These are phyloP conservation scores for Populus tremula DNA, from an alignment of 345 rosid species.

Conservation along the genomic window DNA sequence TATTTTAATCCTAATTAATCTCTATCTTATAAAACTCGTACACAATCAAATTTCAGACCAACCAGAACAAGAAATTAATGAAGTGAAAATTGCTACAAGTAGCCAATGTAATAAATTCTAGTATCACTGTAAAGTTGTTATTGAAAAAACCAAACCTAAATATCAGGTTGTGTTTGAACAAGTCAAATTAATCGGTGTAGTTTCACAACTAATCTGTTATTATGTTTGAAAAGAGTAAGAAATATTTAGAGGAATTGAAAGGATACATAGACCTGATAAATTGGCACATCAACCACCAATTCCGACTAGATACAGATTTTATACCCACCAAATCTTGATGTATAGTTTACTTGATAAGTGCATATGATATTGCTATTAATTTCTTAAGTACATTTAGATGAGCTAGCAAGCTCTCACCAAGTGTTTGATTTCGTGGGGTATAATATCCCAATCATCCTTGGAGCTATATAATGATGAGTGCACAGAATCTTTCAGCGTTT, in stretches of 20 bases:
- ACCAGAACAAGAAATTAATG: background rate
- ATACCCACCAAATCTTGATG: conserved; percentile 25
- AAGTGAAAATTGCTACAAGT: background rate
- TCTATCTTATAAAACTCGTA: background rate
- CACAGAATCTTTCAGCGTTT: conserved; percentile 29
- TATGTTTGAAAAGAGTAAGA: background rate
- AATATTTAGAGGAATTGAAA: background rate
- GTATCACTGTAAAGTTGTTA: background rate
- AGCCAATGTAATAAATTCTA: background rate
- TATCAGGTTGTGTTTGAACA: background rate
- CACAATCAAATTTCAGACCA: background rate
- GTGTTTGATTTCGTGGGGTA: conserved; percentile 53
- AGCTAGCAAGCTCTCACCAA: conserved; percentile 23
- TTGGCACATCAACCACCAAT: conserved; percentile 28
- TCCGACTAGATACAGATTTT: conserved; percentile 17
- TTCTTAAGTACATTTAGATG: conserved; percentile 28
- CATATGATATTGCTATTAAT: conserved; percentile 6
- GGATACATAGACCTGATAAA: background rate
- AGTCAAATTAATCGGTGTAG: conserved; percentile 3
- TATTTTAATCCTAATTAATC: background rate
- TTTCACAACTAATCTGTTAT: conserved; percentile 11
- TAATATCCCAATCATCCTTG: conserved; percentile 45
- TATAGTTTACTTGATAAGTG: conserved; percentile 19
- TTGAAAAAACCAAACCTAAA: conserved; percentile 6
- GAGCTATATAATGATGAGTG: conserved; percentile 5